These are phyloP conservation scores for Penicillium robsamsonii DNA, from an alignment of 495 filamentous ascomycete species.

Conservation along the genomic window DNA sequence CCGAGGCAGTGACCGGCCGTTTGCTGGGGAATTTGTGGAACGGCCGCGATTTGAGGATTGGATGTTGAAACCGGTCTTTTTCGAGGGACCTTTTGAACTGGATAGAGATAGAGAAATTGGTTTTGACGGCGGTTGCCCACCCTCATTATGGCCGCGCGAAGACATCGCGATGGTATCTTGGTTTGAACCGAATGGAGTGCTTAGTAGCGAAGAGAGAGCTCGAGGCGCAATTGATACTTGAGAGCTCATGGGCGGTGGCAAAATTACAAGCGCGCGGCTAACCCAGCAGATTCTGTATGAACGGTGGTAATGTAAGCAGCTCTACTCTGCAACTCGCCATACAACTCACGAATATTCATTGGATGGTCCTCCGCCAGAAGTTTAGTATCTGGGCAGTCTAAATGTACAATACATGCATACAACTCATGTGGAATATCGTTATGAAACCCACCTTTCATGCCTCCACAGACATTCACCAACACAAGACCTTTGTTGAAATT, in stretches of 20 bases:
- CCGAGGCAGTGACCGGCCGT: conserved; percentile 31
- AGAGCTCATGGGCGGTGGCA: conserved; percentile 26
- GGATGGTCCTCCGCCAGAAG: not conserved
- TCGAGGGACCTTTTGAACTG: conserved; percentile 22
- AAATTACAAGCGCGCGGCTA: conserved; percentile 20
- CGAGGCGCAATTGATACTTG: conserved; percentile 9
- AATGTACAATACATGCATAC: not conserved
- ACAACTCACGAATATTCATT: not conserved
- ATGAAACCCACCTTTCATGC: not conserved
- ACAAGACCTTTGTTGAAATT: not conserved
- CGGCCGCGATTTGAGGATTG: conserved; percentile 27
- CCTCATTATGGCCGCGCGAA: conserved; percentile 16
- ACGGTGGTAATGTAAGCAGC: not conserved
- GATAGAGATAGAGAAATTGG: conserved; percentile 34
- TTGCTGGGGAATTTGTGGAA: conserved; percentile 16
- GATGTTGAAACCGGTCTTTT: conserved; percentile 38
- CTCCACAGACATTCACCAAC: not conserved
- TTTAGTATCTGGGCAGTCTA: not conserved
- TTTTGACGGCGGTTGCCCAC: conserved; percentile 14
- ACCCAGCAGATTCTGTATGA: not conserved
- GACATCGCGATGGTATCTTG: conserved; percentile 19
- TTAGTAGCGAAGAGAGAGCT: not conserved
- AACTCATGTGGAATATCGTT: not conserved
- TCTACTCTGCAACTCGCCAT: not conserved
- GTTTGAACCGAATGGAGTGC: not conserved